Base-by-base conservation (phyloP, 2,329 filamentous ascomycete species). In the Blumeria hordei region DNA sequence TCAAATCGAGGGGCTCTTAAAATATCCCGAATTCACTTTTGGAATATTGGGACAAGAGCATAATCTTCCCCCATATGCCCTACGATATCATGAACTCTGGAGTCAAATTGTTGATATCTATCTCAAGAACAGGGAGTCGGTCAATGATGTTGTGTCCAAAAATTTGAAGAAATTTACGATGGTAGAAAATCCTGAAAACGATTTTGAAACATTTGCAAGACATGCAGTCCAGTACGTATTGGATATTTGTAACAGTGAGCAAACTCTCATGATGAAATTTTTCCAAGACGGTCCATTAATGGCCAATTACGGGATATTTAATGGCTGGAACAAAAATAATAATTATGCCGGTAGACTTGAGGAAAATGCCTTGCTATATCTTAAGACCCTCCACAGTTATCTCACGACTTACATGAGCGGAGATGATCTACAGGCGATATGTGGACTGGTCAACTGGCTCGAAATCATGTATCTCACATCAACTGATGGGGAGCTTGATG, bases 11-110 rank as follows among this genome's bases (percentile, higher is more conserved):
- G 72, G 74, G 55, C 72, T 85, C 32, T 53, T 65, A 41, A 62
- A 58, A 16, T 62, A 58, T 47, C 51, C 57, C 14, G 60, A 65
- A 28, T 66, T 65, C 53, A 59, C 61, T 44, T 81, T 80, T 8
- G 66, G 80, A 21, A 78, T 83, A 61, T 81, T 83, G 39, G 79
- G 83, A 60, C 82, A 81, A 64, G 70, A 79, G 61, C 78, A 77
- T 10, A 74, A 78, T 1, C 68, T 74, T 14, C 75, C 78, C 3
- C 69, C 77, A 37, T 79, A 79, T 55, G 73, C 74, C 6, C 74
- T 78, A 32, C 70, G 80, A 76, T 78, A 62, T 78, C 76, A 63
- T 81, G 80, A 63, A 71, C 78, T 49, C 32, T 65, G 60, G 57
- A 59, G 58, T 69, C 78, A 54, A 76, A 73, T 51, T 69, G 76